These are phyloP conservation scores for Metschnikowia aberdeeniae DNA, from an alignment of 805 yeast genomes.

Conservation along the genomic window DNA sequence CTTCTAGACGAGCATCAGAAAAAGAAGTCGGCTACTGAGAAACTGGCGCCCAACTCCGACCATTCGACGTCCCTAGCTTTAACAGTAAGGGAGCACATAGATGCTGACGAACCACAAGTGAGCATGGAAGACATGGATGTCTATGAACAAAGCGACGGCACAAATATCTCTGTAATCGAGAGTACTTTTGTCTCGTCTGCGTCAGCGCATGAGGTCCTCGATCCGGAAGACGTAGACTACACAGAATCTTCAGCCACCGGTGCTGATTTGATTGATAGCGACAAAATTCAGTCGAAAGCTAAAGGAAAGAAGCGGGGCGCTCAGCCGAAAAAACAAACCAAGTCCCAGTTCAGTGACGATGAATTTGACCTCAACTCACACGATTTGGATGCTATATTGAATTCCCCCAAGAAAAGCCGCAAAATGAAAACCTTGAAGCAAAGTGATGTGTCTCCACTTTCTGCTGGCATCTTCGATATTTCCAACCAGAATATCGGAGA, in stretches of 20 bases:
- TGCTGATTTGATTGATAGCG: neutral
- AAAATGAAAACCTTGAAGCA: slow-evolving; percentile 17
- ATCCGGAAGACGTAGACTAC: slow-evolving; percentile 7
- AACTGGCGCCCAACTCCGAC: neutral
- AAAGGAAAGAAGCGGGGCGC: neutral
- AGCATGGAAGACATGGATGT: slow-evolving; percentile 1
- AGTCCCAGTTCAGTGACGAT: slow-evolving; percentile 15
- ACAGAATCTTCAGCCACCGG: slow-evolving; percentile 4
- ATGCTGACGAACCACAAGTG: neutral
- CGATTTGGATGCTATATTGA: slow-evolving; percentile 17
- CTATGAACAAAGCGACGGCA: neutral
- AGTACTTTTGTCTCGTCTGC: neutral
- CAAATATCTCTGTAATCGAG: neutral
- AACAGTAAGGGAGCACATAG: slow-evolving; percentile 4
- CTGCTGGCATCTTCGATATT: slow-evolving; percentile 21
- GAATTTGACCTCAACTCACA: slow-evolving; percentile 18
- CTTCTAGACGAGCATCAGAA: neutral
- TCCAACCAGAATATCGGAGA: slow-evolving; percentile 34
- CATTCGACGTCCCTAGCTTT: slow-evolving; percentile 6
- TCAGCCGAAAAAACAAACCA: neutral
- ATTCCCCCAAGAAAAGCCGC: slow-evolving; percentile 22
- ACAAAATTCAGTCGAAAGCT: neutral
- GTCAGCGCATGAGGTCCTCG: neutral
- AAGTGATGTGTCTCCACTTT: slow-evolving; percentile 7
- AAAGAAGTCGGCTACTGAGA: neutral